Evolutionary conservation across 1,284 basidiomycete species (phyloP), one percentile per base, ranked within the genome.

Genomic region (Baeospora myosura): DNA sequence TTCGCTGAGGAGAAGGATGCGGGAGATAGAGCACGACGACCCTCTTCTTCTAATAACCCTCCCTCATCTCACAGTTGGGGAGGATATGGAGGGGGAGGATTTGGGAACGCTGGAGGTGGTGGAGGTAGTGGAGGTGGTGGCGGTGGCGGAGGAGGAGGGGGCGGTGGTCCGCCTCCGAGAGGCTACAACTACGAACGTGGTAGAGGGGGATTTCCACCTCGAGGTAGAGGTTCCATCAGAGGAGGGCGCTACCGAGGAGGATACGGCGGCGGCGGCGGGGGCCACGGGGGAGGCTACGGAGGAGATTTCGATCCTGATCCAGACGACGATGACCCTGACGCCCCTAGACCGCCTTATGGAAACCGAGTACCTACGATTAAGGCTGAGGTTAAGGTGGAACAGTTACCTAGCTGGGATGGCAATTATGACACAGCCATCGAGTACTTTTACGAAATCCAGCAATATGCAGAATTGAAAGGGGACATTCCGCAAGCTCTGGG

Each of bases 341-440:
- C n/a, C n/a, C n/a, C n/a, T n/a, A n/a, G n/a, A n/a, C n/a, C 26
- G 8, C 8, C 26, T 8, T 28, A 28, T 42, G 29, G 42, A 2
- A 39, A 26, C 1, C 21, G 21, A 11, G n/a, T 40, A 0, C 30
- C 39, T 3, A 35, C 30, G 4, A 30, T 45, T 10, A 36, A 47
- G 6, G 30, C 38, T 1, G 24, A 44, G 14, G 5, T 43, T 11
- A 47, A 47, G 20, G 4, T 22, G 0, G 24, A 22, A 11, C 4
- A 29, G 2, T 18, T 47, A 5, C 42, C 38, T 2, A 26, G 23
- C 8, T 47, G 38, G 38, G 42, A 38, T 21, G 45, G 45, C 0
- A 30, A 43, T 5, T 5, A 21, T 0, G 30, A 40, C 5, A 20
- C 34, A 7, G 42, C 42, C 1, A 20, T 47, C 2, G 7, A 34